A percentile compares a stretch with the other conserved stretches of the same genome.
These are phyloP conservation scores for Trapa incisa DNA, from an alignment of 345 rosid species.

Conservation along the genomic window DNA sequence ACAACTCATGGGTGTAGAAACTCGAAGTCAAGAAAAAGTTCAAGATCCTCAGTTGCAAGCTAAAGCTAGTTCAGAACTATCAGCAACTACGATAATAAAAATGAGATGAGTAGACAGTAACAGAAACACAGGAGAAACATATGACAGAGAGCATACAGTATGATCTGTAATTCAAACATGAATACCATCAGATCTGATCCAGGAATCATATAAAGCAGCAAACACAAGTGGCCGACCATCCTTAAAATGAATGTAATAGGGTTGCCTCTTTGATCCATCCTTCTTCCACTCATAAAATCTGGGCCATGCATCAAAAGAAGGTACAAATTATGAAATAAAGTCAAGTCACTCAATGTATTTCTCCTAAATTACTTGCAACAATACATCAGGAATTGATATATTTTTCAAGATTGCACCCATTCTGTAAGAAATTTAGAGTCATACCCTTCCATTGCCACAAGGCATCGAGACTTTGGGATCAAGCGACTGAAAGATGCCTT, in stretches of 20 bases:
- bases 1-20: neutral
- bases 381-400: neutral
- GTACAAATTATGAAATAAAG: neutral
- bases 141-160: neutral
- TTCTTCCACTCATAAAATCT: constrained; percentile 98
- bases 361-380: neutral
- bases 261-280: constrained; percentile 83
- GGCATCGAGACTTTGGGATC: constrained; percentile 67
- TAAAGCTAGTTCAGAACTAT: neutral
- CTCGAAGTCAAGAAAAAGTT: neutral
- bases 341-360: neutral
- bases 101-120: neutral
- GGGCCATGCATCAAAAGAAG: constrained; percentile 6
- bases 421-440: neutral
- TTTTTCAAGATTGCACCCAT: neutral
- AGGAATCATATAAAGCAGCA: constrained; percentile 82
- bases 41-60: too few relatives aligned
- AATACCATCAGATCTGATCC: constrained; percentile 69
- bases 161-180: neutral
- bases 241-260: constrained; percentile 76
- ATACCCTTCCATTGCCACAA: constrained; percentile 85
- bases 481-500: constrained; percentile 86
- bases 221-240: constrained; percentile 76
- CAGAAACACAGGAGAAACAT: neutral
- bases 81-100: neutral